phyloP scores from a whole-genome alignment of 257 asterid genomes.

The Penstemon davidsonii region DNA sequence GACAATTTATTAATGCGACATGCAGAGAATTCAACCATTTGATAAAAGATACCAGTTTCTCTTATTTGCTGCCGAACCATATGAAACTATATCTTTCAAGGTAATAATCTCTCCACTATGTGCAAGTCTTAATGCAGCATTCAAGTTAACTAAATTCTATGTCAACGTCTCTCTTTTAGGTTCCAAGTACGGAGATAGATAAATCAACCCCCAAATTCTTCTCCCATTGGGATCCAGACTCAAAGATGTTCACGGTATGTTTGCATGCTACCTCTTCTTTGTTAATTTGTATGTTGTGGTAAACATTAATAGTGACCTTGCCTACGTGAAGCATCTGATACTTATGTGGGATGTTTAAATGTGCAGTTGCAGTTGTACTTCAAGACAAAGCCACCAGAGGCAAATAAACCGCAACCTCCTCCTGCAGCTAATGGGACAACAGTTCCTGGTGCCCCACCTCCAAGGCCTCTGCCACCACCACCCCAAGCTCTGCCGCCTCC shows the following conservation, averaged over 20 bases:
- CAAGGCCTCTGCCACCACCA: constrained; percentile 67
- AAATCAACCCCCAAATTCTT: constrained; percentile 97
- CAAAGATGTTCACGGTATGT: constrained; percentile 92
- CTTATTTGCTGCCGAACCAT: constrained; percentile 94
- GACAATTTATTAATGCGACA: neutral
- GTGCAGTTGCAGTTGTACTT: constrained; percentile 50
- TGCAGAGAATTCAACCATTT: constrained; percentile 78
- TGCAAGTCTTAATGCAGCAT: constrained; percentile 4
- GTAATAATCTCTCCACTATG: constrained; percentile 36
- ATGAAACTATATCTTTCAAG: constrained; percentile 90
- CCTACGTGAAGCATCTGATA: constrained; percentile 9
- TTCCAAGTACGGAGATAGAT: constrained; percentile 93
- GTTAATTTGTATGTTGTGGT: neutral
- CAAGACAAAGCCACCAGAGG: constrained; percentile 84
- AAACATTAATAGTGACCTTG: constrained; percentile 1
- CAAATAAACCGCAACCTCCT: constrained; percentile 60
- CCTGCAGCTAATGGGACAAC: constrained; percentile 60
- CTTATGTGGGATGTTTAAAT: constrained; percentile 2
- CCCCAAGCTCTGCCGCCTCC: constrained; percentile 77
- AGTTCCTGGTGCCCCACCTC: constrained; percentile 59
- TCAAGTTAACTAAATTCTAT: constrained; percentile 6
- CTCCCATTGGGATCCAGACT: constrained; percentile 98
- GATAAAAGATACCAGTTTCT: constrained; percentile 90
- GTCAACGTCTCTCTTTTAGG: constrained; percentile 41
- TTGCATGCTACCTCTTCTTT: constrained; percentile 8